These are phyloP conservation scores for Amauroascus niger DNA, from an alignment of 2,329 filamentous ascomycete genomes.

Conservation along the genomic window DNA sequence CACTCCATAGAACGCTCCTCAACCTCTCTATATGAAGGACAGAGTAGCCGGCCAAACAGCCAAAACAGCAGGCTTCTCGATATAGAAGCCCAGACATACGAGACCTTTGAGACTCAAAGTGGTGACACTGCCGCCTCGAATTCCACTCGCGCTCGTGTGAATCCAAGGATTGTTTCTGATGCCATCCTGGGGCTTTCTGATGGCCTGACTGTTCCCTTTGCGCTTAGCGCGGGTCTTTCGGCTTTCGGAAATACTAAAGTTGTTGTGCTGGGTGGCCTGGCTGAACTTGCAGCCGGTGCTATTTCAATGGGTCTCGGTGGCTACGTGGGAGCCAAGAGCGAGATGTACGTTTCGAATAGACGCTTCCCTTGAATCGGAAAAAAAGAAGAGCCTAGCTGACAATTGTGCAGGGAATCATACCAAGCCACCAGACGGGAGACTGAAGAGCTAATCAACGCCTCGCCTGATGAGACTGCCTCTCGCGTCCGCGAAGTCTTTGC, in stretches of 20 bases:
- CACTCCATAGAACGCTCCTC: background rate
- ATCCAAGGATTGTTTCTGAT: conserved; percentile 40
- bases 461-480: conserved; percentile 29
- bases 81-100: conserved; percentile 3
- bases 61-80: background rate
- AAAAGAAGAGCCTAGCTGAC: background rate
- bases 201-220: conserved; percentile 38
- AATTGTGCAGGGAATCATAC: conserved; percentile 35
- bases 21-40: background rate
- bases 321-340: conserved; percentile 41
- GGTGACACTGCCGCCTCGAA: conserved; percentile 17
- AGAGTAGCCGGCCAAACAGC: background rate
- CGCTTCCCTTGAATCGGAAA: background rate
- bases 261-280: conserved; percentile 35
- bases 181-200: conserved; percentile 37
- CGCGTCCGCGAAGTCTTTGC: conserved; percentile 37
- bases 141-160: conserved; percentile 29
- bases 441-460: conserved; percentile 31
- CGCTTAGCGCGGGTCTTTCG: conserved; percentile 35
- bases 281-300: conserved; percentile 34
- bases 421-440: conserved; percentile 39
- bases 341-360: conserved; percentile 35
- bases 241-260: conserved; percentile 32
- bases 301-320: conserved; percentile 38
- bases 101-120: conserved; percentile 19